A percentile compares a stretch with the other conserved stretches of the same genome.
Conservation (phyloP, 2,329 filamentous ascomycete genomes). For the Aspergillus pseudoviridinutans region DNA sequence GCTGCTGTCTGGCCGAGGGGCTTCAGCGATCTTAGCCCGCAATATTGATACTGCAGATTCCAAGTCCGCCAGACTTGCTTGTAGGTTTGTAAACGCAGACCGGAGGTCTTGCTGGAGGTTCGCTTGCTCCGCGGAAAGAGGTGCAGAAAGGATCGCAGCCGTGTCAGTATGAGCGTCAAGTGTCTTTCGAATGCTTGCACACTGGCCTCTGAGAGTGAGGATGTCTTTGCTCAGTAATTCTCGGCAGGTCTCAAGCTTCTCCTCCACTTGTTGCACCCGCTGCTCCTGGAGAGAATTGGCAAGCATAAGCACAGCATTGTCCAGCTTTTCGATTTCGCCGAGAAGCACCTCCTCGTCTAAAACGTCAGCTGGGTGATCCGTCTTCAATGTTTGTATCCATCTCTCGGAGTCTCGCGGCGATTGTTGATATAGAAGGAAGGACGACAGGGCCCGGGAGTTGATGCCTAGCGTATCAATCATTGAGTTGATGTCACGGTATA, state of each 20-base stretch:
- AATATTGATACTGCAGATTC: constrained; percentile 78
- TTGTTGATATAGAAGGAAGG: constrained; percentile 51
- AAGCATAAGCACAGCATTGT: constrained; percentile 62
- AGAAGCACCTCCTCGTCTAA: constrained; percentile 71
- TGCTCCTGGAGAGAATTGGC: constrained; percentile 62
- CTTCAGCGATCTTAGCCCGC: constrained; percentile 68
- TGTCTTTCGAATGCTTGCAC: constrained; percentile 74
- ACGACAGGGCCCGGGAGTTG: constrained; percentile 65
- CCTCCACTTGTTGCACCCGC: constrained; percentile 63
- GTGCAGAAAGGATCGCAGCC: constrained; percentile 63
- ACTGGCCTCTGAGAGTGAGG: constrained; percentile 66
- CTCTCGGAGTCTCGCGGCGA: constrained; percentile 46
- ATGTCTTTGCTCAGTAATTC: constrained; percentile 65
- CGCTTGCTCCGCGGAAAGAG: constrained; percentile 78
- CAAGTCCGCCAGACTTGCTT: constrained; percentile 68
- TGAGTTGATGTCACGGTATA: constrained; percentile 55
- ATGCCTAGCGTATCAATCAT: constrained; percentile 93
- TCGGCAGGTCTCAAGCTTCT: constrained; percentile 65
- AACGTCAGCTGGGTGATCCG: constrained; percentile 60
- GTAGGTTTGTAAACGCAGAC: constrained; percentile 67
- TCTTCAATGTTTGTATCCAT: constrained; percentile 38
- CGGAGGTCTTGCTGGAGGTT: constrained; percentile 81
- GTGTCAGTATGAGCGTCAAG: constrained; percentile 67
- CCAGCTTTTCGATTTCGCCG: constrained; percentile 68
- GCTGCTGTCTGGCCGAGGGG: constrained; percentile 48